Evolutionary conservation across 2,329 filamentous ascomycete species (phyloP).

Genomic region (Coniosporium tulheliwenetii): DNA sequence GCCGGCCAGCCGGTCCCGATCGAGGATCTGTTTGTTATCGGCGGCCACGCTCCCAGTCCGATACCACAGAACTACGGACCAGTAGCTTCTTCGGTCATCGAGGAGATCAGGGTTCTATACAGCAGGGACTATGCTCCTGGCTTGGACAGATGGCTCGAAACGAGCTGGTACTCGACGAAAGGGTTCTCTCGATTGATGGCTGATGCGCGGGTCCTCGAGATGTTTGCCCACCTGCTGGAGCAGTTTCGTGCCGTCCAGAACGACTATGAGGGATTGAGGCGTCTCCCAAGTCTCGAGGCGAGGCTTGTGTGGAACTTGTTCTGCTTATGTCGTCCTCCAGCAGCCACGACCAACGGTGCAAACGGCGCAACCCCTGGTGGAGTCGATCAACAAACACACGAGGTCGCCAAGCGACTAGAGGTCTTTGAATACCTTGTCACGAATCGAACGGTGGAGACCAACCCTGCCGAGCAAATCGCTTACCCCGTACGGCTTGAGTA

Average conservation of each 20-base stretch:
- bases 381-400: constrained; percentile 46
- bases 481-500: constrained; percentile 14
- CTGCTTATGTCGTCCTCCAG: constrained; percentile 31
- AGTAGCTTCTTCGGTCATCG: constrained; percentile 31
- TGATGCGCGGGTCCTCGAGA: constrained; percentile 45
- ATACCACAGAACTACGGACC: constrained; percentile 17
- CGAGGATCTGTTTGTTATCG: constrained; percentile 54
- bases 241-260: constrained; percentile 14
- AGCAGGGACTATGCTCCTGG: constrained; percentile 60
- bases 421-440: constrained; percentile 65
- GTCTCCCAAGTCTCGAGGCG: constrained; percentile 37
- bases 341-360: constrained; percentile 23
- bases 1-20: constrained; percentile 40
- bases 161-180: constrained; percentile 58
- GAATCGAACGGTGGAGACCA: constrained; percentile 47
- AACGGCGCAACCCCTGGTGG: constrained; percentile 22
- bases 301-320: constrained; percentile 46
- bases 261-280: constrained; percentile 13
- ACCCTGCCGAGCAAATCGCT: constrained; percentile 38
- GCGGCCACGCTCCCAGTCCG: constrained; percentile 39
- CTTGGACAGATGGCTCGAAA: constrained; percentile 65
- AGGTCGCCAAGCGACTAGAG: constrained; percentile 49
- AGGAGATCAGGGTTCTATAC: constrained; percentile 58
- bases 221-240: constrained; percentile 49
- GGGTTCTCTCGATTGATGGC: constrained; percentile 36